Base-by-base conservation (phyloP, 2,329 filamentous ascomycete genomes). In the Hypoxylon sp. region DNA sequence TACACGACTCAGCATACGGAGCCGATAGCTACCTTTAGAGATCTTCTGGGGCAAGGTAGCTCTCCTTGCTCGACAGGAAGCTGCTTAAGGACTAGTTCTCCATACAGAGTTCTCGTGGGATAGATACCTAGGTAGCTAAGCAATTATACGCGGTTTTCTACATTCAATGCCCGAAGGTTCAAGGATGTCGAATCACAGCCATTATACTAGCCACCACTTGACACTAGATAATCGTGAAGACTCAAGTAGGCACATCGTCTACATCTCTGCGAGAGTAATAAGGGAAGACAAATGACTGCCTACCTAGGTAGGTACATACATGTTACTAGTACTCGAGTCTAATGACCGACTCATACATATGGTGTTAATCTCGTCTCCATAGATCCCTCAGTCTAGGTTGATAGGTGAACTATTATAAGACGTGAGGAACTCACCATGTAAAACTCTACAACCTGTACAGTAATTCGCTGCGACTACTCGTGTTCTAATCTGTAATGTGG, bases 1-100 rank as follows among this genome's bases (percentile, higher is more conserved):
- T 47, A 30, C 43, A 48, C 55, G 14, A 16, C 21, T 50, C 27
- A 9, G 41, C 37, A 11, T n/a, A n/a, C n/a, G n/a, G n/a, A n/a
- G 27, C 25, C 2, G 19, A 46, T 12, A 23, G 14, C 32, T 25
- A 30, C 41, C 41, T 6, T 16, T 19, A 34, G 41, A 34, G 19
- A 19, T 43, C 32, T 23, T 29, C 3, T 37, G 32, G 32, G 25
- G n/a, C n/a, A 6, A 9, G 16, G 11, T 6, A 14, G 2, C 41
- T 25, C n/a, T 51, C 16, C 23, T 32, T 19, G n/a, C 19, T 14
- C 21, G 23, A 7, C 1, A 43, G 3, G 39, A 21, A 37, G 6
- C 2, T 11, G 16, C n/a, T 29, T 19, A 12, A 4, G 23, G 19
- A 25, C 19, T 16, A 11, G 4, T 52, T 52, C 19, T 39, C 30